Conservation (phyloP, 768 basidiomycete species). For the Podaxis sp. region DNA sequence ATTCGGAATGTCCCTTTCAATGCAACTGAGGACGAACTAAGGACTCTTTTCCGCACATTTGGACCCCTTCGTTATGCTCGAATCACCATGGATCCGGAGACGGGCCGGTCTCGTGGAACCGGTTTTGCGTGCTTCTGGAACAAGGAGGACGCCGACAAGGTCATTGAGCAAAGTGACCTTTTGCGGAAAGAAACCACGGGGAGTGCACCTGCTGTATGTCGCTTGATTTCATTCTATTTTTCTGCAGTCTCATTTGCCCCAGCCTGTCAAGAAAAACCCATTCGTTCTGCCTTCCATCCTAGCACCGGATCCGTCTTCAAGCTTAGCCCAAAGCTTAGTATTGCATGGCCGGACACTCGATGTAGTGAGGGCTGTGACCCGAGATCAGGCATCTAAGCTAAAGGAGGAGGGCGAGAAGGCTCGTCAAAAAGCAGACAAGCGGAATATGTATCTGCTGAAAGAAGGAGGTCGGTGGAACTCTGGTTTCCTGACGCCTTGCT, state of each 20-base stretch:
- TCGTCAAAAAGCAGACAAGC: slow-evolving; percentile 88
- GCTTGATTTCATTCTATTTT: not conserved
- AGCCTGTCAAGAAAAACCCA: slow-evolving; percentile 72
- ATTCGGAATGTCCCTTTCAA: slow-evolving; percentile 91
- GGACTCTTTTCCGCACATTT: slow-evolving; percentile 87
- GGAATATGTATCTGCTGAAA: slow-evolving; percentile 92
- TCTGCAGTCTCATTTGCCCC: not conserved
- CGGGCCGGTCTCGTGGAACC: slow-evolving; percentile 88
- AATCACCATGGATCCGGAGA: slow-evolving; percentile 80
- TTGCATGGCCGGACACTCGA: slow-evolving; percentile 92
- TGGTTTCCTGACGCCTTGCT: not conserved
- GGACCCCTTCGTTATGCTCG: slow-evolving; percentile 92
- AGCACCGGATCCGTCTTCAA: slow-evolving; percentile 89
- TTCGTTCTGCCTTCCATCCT: slow-evolving; percentile 87
- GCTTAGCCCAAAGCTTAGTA: slow-evolving; percentile 78
- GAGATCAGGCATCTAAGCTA: slow-evolving; percentile 84
- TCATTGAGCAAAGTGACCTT: slow-evolving; percentile 75
- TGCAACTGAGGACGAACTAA: slow-evolving; percentile 90
- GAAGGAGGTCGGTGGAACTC: slow-evolving; percentile 76
- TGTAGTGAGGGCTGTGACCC: slow-evolving; percentile 84
- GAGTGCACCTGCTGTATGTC: slow-evolving; percentile 28
- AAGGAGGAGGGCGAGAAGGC: slow-evolving; percentile 85
- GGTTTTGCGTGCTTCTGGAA: slow-evolving; percentile 99
- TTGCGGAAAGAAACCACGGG: slow-evolving; percentile 65
- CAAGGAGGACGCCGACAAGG: slow-evolving; percentile 82